phyloP scores from a whole-genome alignment of 805 yeast genomes.

The Naumovozyma dairenensis region DNA sequence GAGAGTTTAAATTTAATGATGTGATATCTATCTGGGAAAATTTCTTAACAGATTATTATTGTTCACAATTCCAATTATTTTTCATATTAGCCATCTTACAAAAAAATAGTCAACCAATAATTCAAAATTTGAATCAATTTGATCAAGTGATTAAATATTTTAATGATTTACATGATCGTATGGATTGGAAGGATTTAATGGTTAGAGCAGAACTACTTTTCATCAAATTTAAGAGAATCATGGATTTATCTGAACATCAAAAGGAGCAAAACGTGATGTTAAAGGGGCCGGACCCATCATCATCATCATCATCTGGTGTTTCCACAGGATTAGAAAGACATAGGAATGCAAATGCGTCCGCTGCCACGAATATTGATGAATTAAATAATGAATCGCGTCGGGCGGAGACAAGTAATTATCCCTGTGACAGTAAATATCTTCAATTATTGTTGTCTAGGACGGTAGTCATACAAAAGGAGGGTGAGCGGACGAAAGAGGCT shows the following conservation, averaged over 20 bases:
- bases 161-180: conserved; percentile 74
- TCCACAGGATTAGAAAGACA: conserved; percentile 2
- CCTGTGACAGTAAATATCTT: conserved; percentile 30
- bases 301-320: too few relatives aligned
- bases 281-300: too few relatives aligned
- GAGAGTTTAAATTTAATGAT: conserved; percentile 77
- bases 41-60: conserved; percentile 76
- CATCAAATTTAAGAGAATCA: conserved; percentile 67
- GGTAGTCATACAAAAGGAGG: conserved; percentile 55
- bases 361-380: background rate
- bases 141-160: conserved; percentile 89
- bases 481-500: conserved; percentile 19
- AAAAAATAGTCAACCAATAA: conserved; percentile 70
- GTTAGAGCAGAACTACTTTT: conserved; percentile 81
- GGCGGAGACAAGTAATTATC: too few relatives aligned
- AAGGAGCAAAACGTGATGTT: conserved; percentile 10
- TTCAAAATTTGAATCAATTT: conserved; percentile 62
- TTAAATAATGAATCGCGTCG: too few relatives aligned
- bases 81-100: conserved; percentile 84
- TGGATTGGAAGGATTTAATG: conserved; percentile 66
- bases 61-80: conserved; percentile 82
- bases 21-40: conserved; percentile 84
- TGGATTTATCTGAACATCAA: conserved; percentile 62
- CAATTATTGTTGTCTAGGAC: conserved; percentile 51
- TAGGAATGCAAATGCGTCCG: conserved; percentile 2